Conservation (phyloP, 495 filamentous ascomycete species). For the Mytilinidion resinicola region DNA sequence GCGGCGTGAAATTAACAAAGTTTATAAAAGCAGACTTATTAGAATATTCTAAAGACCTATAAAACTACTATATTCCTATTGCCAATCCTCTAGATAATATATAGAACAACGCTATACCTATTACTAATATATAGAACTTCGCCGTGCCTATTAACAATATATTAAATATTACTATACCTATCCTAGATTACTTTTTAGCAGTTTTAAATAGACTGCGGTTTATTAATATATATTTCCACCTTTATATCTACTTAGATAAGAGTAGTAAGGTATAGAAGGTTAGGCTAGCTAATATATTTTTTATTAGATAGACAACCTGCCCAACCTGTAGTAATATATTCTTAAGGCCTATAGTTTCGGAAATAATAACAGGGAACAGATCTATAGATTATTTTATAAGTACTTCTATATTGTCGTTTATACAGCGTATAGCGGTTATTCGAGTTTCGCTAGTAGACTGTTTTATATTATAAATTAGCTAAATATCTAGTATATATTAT, state of each 20-base stretch:
- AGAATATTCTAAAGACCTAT: neutral
- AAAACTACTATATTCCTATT: neutral
- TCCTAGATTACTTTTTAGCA: too few relatives aligned
- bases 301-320: neutral
- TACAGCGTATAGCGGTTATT: neutral
- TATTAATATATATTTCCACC: neutral
- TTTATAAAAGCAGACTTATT: neutral
- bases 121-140: neutral
- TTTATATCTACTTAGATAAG: neutral
- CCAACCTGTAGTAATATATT: neutral
- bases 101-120: neutral
- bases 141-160: neutral
- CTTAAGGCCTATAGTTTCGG: neutral
- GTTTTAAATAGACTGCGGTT: too few relatives aligned
- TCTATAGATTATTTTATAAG: neutral
- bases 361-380: neutral
- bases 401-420: neutral
- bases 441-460: neutral
- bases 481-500: slow-evolving; percentile 1
- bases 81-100: neutral
- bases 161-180: neutral
- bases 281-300: neutral
- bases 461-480: neutral
- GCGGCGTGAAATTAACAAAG: neutral
- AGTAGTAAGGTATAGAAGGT: neutral